phyloP scores from a whole-genome alignment of 208 protist genomes.

The Lotmaria passim region DNA sequence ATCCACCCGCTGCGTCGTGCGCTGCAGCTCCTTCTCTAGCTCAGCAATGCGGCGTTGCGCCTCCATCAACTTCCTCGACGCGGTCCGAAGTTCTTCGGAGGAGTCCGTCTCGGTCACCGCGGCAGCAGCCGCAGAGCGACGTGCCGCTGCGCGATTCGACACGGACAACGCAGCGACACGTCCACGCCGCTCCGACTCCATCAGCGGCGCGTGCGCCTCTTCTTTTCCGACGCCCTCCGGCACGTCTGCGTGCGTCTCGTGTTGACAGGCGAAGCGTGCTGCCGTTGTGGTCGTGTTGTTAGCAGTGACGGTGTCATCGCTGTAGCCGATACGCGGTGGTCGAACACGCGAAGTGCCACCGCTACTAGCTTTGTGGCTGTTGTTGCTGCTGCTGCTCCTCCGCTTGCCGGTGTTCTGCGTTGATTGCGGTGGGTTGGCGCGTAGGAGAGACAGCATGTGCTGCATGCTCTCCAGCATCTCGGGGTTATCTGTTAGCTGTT shows the following conservation, averaged over 20 bases:
- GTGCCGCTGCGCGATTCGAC: no score
- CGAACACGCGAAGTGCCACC: not conserved
- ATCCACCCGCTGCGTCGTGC: constrained; percentile 51
- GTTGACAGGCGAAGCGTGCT: no score
- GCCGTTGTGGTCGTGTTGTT: no score
- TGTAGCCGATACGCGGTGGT: constrained; percentile 23
- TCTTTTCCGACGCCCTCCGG: no score
- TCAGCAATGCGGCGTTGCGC: constrained; percentile 36
- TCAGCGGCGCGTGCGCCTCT: no score
- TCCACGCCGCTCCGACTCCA: no score
- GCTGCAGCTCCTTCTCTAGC: constrained; percentile 45
- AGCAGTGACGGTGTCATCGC: no score
- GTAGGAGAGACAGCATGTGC: constrained; percentile 54
- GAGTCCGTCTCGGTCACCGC: not conserved
- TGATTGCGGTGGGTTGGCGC: constrained; percentile 16
- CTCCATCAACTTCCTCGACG: constrained; percentile 9
- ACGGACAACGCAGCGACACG: no score
- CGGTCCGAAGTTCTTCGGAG: not conserved
- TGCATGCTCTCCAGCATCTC: constrained; percentile 72
- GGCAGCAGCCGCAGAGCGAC: no score
- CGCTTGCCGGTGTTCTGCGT: not conserved
- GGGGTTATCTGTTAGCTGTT: constrained; percentile 69
- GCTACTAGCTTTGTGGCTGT: not conserved
- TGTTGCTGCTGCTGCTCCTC: not conserved
- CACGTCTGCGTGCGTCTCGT: no score